Conservation (phyloP, 2,329 filamentous ascomycete species). For the Sodiomyces alkalinus region DNA sequence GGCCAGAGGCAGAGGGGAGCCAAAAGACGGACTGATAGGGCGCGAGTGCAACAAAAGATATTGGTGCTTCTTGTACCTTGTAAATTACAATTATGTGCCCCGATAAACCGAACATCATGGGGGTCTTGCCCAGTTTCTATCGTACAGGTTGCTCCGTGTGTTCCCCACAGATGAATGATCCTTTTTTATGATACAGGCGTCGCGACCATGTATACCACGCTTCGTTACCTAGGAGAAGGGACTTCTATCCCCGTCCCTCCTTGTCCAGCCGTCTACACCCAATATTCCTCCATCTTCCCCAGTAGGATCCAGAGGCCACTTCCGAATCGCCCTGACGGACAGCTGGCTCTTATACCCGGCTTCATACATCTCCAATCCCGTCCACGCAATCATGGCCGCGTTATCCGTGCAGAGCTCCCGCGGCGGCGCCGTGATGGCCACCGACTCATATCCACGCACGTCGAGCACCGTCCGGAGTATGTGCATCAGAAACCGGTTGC, state of each 20-base stretch:
- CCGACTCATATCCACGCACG: conserved; percentile 44
- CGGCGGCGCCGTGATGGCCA: conserved; percentile 62
- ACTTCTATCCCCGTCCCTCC: no score
- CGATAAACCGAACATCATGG: no score
- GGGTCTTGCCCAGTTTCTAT: no score
- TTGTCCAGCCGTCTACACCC: conserved; percentile 35
- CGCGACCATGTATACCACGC: no score
- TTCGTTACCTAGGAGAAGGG: no score
- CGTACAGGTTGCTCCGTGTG: no score
- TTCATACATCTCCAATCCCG: conserved; percentile 82
- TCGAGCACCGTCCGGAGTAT: conserved; percentile 45
- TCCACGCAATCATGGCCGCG: conserved; percentile 94
- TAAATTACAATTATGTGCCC: no score
- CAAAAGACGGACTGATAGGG: conserved; percentile 1
- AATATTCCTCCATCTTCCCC: conserved; percentile 51
- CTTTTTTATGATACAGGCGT: no score
- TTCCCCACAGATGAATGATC: no score
- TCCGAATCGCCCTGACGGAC: conserved; percentile 42
- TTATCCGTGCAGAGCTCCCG: conserved; percentile 77
- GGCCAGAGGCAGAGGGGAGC: conserved; percentile 1
- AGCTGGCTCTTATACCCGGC: conserved; percentile 55
- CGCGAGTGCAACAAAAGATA: conserved; percentile 1
- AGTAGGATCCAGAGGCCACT: conserved; percentile 58
- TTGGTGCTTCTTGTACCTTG: conserved; percentile 7
- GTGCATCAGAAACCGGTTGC: conserved; percentile 63